phyloP scores from a whole-genome alignment of 2,329 filamentous ascomycete species.

The Colletotrichum eremochloae region DNA sequence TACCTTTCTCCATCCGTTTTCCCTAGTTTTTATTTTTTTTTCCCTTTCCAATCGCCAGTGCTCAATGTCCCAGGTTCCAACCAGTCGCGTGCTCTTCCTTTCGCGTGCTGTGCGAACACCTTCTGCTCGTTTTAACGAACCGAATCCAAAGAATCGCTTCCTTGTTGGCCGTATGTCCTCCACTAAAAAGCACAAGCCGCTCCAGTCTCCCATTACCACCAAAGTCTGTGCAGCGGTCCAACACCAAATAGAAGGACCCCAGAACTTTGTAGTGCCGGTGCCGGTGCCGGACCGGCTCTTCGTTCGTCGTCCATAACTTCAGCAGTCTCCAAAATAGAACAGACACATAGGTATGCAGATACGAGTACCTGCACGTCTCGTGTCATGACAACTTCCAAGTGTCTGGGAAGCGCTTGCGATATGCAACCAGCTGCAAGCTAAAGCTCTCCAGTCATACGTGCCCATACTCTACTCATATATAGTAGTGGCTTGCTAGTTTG shows the following conservation, averaged over 20 bases:
- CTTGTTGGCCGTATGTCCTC: conserved; percentile 12
- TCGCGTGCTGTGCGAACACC: conserved; percentile 23
- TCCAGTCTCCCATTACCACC: conserved; percentile 24
- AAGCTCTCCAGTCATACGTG: background rate
- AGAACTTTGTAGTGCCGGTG: conserved; percentile 1
- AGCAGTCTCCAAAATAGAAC: background rate
- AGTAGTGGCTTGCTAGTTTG: background rate
- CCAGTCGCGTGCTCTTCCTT: conserved; percentile 36
- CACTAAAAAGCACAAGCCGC: conserved; percentile 20
- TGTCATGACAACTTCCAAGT: conserved; percentile 9
- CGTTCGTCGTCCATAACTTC: background rate
- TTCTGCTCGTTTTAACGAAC: background rate
- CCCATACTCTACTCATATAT: no score
- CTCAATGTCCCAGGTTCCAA: conserved; percentile 34
- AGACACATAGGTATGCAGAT: background rate
- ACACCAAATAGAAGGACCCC: conserved; percentile 14
- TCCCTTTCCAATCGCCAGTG: conserved; percentile 13
- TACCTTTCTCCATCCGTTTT: conserved; percentile 7
- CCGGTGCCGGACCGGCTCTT: background rate
- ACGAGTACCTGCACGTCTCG: background rate
- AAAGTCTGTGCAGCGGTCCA: conserved; percentile 33
- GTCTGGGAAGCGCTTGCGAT: conserved; percentile 7
- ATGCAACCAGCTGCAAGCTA: background rate
- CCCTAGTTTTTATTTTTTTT: conserved; percentile 2
- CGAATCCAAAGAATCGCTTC: background rate